Evolutionary conservation across 106 monocot species (phyloP), one percentile per base, ranked within the genome.

Genomic region (Hemerocallis citrina): DNA sequence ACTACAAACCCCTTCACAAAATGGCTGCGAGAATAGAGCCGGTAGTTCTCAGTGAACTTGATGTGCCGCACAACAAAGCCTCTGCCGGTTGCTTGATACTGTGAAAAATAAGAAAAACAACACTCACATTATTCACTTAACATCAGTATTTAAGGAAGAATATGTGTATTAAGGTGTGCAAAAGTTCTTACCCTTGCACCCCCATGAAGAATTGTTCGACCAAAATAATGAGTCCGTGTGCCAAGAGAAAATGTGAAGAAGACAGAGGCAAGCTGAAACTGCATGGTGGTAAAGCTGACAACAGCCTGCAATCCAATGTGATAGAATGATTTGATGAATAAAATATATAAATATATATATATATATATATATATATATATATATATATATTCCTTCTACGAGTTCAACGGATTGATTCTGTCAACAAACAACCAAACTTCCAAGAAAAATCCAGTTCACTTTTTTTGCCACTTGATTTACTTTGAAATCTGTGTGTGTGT

Each of bases 61-160:
- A 89, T 89, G 57, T 89, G 89, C 15, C 81, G 81, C 1, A 89
- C 89, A 23, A 89, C 89, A 71, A 89, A 89, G 3, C 89, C 89
- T 45, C 89, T 75, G 32, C 89, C 89, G 51, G 89, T 89, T 39
- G 89, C 81, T 52, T 63, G 77, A 59, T 89, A 89, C 89, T 89
- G 68, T 0, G 8, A 33, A 21, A 67, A 40, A 34, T 68, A 25
- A n/a, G 13, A 57, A 49, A 52, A 34, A n/a, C 13, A n/a, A 30
- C 22, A 57, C 55, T 17, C 54, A 42, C 27, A 31, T 34, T 7
- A 61, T 11, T n/a, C n/a, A n/a, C n/a, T n/a, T n/a, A n/a, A n/a
- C n/a, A n/a, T n/a, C n/a, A n/a, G n/a, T n/a, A n/a, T 38, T 48
- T 27, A 68, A 46, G 10, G 48, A 34, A 48, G 14, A 42, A 74